Evolutionary conservation across 139 green algal genomes (phyloP).

Genomic region (Pleodorina starrii): DNA sequence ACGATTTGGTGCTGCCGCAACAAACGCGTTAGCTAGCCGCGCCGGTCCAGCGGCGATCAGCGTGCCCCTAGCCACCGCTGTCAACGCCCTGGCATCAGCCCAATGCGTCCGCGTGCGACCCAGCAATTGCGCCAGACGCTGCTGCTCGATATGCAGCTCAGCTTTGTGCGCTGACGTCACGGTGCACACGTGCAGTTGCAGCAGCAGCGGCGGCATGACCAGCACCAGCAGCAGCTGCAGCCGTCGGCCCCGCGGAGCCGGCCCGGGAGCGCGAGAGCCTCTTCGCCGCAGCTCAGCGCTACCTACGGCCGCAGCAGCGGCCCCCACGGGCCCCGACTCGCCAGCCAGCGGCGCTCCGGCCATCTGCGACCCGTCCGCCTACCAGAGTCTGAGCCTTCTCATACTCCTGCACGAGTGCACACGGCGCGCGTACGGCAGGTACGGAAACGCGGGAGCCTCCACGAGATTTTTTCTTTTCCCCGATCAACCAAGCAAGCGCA

Average conservation of each 20-base stretch:
- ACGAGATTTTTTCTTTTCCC: too few species aligned
- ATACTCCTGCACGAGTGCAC: conserved; percentile 38
- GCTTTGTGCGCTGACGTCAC: background rate
- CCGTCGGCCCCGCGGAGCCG: background rate
- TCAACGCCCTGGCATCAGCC: background rate
- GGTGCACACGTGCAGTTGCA: background rate
- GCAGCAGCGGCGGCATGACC: background rate
- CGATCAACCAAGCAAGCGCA: too few species aligned
- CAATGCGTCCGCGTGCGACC: background rate
- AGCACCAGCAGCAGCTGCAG: background rate
- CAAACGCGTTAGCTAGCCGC: background rate
- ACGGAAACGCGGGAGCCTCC: background rate
- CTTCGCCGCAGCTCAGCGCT: background rate
- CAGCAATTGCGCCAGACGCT: background rate
- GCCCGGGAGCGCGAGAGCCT: background rate
- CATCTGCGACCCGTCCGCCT: background rate
- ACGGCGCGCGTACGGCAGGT: conserved; percentile 31
- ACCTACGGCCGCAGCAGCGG: background rate
- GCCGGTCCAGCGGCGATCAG: background rate
- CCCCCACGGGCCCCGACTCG: background rate
- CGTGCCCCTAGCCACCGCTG: background rate
- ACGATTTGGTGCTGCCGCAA: background rate
- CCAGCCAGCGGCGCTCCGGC: background rate
- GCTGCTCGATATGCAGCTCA: background rate
- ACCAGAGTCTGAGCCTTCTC: conserved; percentile 48